Conservation (phyloP, 768 basidiomycete genomes). For the Rhodocollybia butyracea region DNA sequence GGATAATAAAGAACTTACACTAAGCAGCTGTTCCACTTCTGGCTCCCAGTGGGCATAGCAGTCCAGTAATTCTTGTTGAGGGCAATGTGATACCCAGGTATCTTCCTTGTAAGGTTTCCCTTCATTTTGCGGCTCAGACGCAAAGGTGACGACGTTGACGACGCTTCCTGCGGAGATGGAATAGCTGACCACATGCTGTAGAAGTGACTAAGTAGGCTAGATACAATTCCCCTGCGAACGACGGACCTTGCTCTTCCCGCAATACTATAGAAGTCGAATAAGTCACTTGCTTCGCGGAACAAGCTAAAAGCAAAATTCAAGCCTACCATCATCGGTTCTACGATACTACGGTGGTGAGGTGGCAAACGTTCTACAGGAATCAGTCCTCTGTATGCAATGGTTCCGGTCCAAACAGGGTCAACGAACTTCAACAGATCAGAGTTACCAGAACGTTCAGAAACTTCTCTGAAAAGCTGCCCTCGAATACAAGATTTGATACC, state of each 20-base stretch:
- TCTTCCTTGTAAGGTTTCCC: slow-evolving; percentile 19
- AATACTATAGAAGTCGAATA: slow-evolving; percentile 30
- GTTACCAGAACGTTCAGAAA: slow-evolving; percentile 20
- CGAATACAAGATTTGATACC: slow-evolving; percentile 38
- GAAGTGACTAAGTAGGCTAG: neutral
- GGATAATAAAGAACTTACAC: slow-evolving; percentile 15
- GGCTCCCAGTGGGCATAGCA: slow-evolving; percentile 31
- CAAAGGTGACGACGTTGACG: slow-evolving; percentile 43
- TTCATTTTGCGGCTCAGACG: slow-evolving; percentile 32
- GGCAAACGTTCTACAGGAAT: slow-evolving; percentile 37
- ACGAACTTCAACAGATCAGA: slow-evolving; percentile 27
- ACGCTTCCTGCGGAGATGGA: slow-evolving; percentile 40
- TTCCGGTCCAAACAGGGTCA: slow-evolving; percentile 46
- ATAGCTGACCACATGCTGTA: slow-evolving; percentile 46
- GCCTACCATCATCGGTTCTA: slow-evolving; percentile 42
- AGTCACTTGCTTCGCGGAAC: slow-evolving; percentile 3
- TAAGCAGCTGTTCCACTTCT: slow-evolving; percentile 25
- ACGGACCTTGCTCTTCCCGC: slow-evolving; percentile 42
- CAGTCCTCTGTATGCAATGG: slow-evolving; percentile 41
- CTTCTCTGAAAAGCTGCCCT: slow-evolving; percentile 25
- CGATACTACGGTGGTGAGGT: slow-evolving; percentile 28
- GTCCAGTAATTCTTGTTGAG: slow-evolving; percentile 28
- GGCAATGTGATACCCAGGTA: slow-evolving; percentile 30
- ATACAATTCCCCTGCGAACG: neutral
- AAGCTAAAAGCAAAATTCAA: neutral